These are phyloP conservation scores for Penicillium fuscoglaucum DNA, from an alignment of 2,329 filamentous ascomycete species.

Conservation along the genomic window DNA sequence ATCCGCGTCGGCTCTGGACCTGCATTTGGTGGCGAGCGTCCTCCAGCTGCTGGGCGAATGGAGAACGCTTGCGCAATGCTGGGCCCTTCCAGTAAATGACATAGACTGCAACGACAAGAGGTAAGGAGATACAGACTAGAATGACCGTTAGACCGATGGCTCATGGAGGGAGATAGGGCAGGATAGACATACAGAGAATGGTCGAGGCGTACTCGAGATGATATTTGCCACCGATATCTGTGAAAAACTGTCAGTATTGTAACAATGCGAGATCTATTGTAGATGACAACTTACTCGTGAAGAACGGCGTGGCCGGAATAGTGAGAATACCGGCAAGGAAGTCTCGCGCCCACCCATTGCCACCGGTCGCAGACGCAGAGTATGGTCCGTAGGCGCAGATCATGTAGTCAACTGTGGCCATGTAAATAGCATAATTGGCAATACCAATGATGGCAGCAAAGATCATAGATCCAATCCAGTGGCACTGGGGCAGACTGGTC, in stretches of 20 bases:
- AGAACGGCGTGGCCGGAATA: constrained; percentile 58
- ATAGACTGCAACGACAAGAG: constrained; percentile 65
- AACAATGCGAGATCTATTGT: background rate
- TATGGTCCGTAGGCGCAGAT: constrained; percentile 67
- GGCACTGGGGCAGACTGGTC: constrained; percentile 56
- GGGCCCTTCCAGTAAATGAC: constrained; percentile 68
- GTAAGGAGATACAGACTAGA: constrained; percentile 55
- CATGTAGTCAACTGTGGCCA: constrained; percentile 68
- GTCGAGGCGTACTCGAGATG: constrained; percentile 62
- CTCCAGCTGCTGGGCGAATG: constrained; percentile 65
- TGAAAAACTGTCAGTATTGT: constrained; percentile 8
- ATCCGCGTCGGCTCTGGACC: constrained; percentile 30
- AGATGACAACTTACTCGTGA: constrained; percentile 34
- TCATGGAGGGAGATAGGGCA: background rate
- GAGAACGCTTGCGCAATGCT: constrained; percentile 58
- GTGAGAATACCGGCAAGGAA: constrained; percentile 65
- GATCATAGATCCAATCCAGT: constrained; percentile 64
- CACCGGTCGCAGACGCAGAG: constrained; percentile 65
- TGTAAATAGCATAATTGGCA: constrained; percentile 64
- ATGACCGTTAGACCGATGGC: background rate
- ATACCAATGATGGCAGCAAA: constrained; percentile 62
- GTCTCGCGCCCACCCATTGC: constrained; percentile 66
- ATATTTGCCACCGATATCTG: constrained; percentile 56
- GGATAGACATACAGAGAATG: constrained; percentile 50
- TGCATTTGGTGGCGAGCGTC: constrained; percentile 41